These are phyloP conservation scores for Diaporthe citrichinensis DNA, from an alignment of 2,329 filamentous ascomycete species.

Conservation along the genomic window DNA sequence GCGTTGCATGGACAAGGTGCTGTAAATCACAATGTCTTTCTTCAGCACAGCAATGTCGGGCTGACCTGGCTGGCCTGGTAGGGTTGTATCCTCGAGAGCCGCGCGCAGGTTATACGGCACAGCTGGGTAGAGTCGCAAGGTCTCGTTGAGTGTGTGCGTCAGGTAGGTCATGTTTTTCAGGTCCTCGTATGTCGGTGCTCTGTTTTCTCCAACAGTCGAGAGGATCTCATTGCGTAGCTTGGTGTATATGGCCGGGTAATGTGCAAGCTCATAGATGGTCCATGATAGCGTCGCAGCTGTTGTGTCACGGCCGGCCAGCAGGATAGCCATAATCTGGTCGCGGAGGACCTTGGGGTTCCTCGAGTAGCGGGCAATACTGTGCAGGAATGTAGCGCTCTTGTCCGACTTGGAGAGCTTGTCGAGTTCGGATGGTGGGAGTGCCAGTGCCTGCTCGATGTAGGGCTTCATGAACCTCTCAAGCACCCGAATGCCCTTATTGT, in stretches of 20 bases:
- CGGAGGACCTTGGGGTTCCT: conserved; percentile 74
- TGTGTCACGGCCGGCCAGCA: conserved; percentile 80
- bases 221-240: conserved; percentile 56
- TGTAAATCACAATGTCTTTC: conserved; percentile 47
- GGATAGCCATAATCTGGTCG: conserved; percentile 81
- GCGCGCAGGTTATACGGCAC: conserved; percentile 49
- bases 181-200: conserved; percentile 62
- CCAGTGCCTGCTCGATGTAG: conserved; percentile 77
- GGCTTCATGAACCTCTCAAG: conserved; percentile 79
- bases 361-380: conserved; percentile 80
- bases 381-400: conserved; percentile 80
- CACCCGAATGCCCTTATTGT: conserved; percentile 72
- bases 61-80: conserved; percentile 45
- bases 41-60: conserved; percentile 46
- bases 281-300: conserved; percentile 61
- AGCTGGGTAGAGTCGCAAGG: conserved; percentile 48
- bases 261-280: conserved; percentile 55
- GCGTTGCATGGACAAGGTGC: conserved; percentile 49
- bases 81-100: conserved; percentile 46
- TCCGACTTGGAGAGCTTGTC: conserved; percentile 78
- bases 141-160: conserved; percentile 60
- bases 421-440: conserved; percentile 74
- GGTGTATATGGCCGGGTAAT: conserved; percentile 53
- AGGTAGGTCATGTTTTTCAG: conserved; percentile 65
- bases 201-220: conserved; percentile 46